Evolutionary conservation across 2,329 filamentous ascomycete species (phyloP), one percentile per base, ranked within the genome.

Genomic region (Ophiocordyceps polyrhachis-furcata): DNA sequence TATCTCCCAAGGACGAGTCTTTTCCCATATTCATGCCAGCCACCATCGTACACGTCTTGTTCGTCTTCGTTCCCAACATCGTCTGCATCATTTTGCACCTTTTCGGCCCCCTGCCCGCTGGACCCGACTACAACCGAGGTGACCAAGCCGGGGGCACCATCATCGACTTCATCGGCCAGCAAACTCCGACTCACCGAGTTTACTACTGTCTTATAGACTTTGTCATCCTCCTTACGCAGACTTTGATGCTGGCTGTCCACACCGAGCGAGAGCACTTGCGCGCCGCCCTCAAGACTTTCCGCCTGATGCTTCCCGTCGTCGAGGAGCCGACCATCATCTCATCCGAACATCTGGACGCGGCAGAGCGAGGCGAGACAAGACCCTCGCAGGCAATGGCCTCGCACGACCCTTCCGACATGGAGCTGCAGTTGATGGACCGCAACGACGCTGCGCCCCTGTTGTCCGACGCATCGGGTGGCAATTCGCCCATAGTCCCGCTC

Each of bases 101-200:
- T 4, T 62, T 79, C 32, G 63, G 66, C n/a, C 58, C 70, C 8
- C 60, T 76, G 0, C 71, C 75, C 0, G 59, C 62, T 20, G 76
- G 74, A n/a, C 68, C 69, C 48, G 78, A 81, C 52, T 68, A 72
- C 35, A 69, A 74, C 47, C 66, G 75, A 44, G 78, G 77, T 21
- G 82, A 81, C 54, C 66, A 81, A 21, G 78, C 82, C 49, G 79
- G 79, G 21, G 79, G 79, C 31, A 64, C 81, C 43, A 66, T 82
- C 21, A 70, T 81, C 51, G 79, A 83, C 54, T 78, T 83, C 51
- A 67, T 83, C 51, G 79, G 79, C 14, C 78, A 83, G 56, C 71
- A 70, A 50, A 73, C 76, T 4, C 73, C 78, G 2, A 67, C 69
- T 2, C 77, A 73, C 21, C 68, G 68, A 49, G 52, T 73, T 15